phyloP scores from a whole-genome alignment of 306 rosid genomes.

The Prunus campanulata region DNA sequence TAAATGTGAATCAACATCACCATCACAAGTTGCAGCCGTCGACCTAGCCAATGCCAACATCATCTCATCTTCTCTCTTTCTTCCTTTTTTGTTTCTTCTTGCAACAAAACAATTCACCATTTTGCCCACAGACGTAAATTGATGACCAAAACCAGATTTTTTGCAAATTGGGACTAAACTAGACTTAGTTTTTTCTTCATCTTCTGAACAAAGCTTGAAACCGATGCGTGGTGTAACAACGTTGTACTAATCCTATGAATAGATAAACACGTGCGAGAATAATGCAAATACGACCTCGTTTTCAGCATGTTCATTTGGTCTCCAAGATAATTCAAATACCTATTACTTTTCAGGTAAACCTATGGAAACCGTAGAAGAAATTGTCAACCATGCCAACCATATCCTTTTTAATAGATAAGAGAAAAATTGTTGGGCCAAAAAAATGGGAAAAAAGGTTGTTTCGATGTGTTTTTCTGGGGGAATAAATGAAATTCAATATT shows the following conservation, averaged over 20 bases:
- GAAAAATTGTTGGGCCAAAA: neutral
- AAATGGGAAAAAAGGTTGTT: neutral
- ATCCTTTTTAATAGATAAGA: neutral
- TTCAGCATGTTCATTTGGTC: neutral
- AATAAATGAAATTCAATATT: too few relatives aligned
- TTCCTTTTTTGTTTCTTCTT: neutral
- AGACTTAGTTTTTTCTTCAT: too few relatives aligned
- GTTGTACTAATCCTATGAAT: too few relatives aligned
- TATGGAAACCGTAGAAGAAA: neutral
- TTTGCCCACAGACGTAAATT: too few relatives aligned
- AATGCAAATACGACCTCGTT: neutral
- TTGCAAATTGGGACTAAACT: too few relatives aligned
- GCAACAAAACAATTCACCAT: too few relatives aligned
- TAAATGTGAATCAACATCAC: too few relatives aligned
- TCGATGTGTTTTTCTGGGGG: neutral
- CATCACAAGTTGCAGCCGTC: neutral
- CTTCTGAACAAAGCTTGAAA: too few relatives aligned
- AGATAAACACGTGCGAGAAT: neutral
- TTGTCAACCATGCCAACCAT: too few relatives aligned
- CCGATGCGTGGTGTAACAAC: too few relatives aligned
- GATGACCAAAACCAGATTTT: too few relatives aligned
- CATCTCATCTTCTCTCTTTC: neutral
- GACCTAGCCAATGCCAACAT: neutral
- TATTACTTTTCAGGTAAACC: neutral
- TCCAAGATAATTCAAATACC: neutral